Evolutionary conservation across 140 eudicot species (phyloP), one percentile per base, ranked within the genome.

Genomic region (Erigeron philadelphicus): DNA sequence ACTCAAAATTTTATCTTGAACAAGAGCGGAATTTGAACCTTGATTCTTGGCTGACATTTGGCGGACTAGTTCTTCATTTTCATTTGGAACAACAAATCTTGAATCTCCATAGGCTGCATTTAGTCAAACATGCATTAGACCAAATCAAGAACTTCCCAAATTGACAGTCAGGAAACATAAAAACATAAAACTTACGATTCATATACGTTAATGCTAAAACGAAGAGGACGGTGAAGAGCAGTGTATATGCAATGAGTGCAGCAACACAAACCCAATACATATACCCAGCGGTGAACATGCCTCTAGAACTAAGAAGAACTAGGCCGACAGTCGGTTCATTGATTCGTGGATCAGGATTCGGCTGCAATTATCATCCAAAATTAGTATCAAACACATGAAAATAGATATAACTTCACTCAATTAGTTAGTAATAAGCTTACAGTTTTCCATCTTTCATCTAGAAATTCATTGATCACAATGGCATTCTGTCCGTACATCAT

Each of bases 401-500:
- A 47, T 46, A 48, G 54, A 43, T 58, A 19, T 31, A 44, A 61
- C 44, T 25, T 25, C 8, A 53, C 6, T 40, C 17, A 61, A 15
- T 21, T 35, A 54, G 46, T 15, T 53, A 66, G 1, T 9, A 47
- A 16, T 11, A 46, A 64, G 21, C 83, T 72, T 63, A 76, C 95
- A 52, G 81, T 62, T 59, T 75, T 78, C 95, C 95, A 87, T 82
- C 90, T 80, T 11, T 82, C 70, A 44, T 78, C 90, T 45, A 87
- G 65, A 73, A 87, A 87, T 64, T 87, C 90, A 47, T 77, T 82
- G 64, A 87, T 73, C 74, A 75, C 78, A 11, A 84, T 72, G 47
- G 90, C 95, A 57, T 84, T 87, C 62, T 84, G 90, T 63, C 85
- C 89, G 50, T 87, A 87, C 84, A 77, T 84, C 95, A 86, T 81